Evolutionary conservation across 345 rosid genomes (phyloP).

Genomic region (Eucalyptus cladocalyx): DNA sequence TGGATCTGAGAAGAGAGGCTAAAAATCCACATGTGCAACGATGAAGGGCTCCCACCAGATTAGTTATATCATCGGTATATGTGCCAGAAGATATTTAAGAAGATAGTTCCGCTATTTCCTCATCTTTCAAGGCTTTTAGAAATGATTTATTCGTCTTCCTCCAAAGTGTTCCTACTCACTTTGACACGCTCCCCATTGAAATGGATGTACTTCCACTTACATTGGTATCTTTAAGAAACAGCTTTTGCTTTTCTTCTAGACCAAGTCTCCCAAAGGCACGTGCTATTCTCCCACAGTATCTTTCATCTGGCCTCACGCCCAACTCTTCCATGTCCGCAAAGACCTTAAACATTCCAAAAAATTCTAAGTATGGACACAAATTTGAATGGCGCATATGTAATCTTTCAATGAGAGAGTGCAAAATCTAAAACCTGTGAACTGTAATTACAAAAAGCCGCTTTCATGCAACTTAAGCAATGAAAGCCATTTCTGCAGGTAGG

Average conservation of each 20-base stretch:
- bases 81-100: background rate
- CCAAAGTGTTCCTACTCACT: conserved; percentile 41
- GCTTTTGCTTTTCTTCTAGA: conserved; percentile 41
- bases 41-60: background rate
- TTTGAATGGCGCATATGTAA: background rate
- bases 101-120: background rate
- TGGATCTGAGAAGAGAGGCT: background rate
- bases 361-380: background rate
- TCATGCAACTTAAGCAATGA: background rate
- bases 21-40: background rate
- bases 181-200: conserved; percentile 75
- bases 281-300: conserved; percentile 58
- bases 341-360: conserved; percentile 21
- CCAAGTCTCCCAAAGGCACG: conserved; percentile 47
- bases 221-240: conserved; percentile 48
- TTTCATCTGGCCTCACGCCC: conserved; percentile 71
- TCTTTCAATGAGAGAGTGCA: background rate
- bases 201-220: conserved; percentile 65
- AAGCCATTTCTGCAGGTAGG: background rate
- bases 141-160: background rate
- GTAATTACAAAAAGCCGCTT: background rate
- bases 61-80: background rate
- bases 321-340: conserved; percentile 96
- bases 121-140: background rate
- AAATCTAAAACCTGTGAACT: background rate